A percentile compares a stretch with the other conserved stretches of the same genome.
These are phyloP conservation scores for Flaveria trinervia DNA, from an alignment of 129 eudicot species.

Conservation along the genomic window DNA sequence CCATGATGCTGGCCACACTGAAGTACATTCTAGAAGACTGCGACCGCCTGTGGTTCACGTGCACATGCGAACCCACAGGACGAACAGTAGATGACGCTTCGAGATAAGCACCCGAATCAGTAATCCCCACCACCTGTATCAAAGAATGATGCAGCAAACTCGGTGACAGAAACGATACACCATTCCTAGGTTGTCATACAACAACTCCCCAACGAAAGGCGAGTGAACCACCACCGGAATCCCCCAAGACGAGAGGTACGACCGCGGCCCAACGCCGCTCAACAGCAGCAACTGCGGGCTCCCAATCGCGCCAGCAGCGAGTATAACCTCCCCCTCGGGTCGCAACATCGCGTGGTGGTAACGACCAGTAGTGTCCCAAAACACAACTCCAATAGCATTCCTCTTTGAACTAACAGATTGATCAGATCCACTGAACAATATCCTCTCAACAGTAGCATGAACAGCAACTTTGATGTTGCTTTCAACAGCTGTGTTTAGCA, in stretches of 20 bases:
- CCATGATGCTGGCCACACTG: constrained; percentile 76
- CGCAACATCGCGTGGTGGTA: constrained; percentile 67
- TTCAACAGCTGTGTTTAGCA: constrained; percentile 45
- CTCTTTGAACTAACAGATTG: constrained; percentile 13
- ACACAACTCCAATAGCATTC: constrained; percentile 68
- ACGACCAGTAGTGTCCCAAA: constrained; percentile 46
- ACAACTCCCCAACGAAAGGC: constrained; percentile 63
- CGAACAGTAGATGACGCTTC: constrained; percentile 76
- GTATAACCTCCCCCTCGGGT: constrained; percentile 56
- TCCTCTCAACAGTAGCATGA: constrained; percentile 62
- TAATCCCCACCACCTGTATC: constrained; percentile 81
- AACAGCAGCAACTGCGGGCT: constrained; percentile 70
- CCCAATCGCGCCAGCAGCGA: constrained; percentile 74
- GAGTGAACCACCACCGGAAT: constrained; percentile 63
- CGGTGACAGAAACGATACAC: constrained; percentile 72
- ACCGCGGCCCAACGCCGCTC: constrained; percentile 72
- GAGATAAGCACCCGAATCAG: constrained; percentile 63
- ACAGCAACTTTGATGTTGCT: constrained; percentile 53
- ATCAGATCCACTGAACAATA: constrained; percentile 41
- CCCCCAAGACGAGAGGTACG: constrained; percentile 76
- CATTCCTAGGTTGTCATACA: constrained; percentile 85
- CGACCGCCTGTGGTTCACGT: constrained; percentile 9
- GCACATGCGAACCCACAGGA: constrained; percentile 43
- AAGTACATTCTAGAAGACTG: constrained; percentile 45
- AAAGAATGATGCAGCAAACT: constrained; percentile 64